Evolutionary conservation across 2,329 filamentous ascomycete species (phyloP).

Genomic region (Colletotrichum tropicale): DNA sequence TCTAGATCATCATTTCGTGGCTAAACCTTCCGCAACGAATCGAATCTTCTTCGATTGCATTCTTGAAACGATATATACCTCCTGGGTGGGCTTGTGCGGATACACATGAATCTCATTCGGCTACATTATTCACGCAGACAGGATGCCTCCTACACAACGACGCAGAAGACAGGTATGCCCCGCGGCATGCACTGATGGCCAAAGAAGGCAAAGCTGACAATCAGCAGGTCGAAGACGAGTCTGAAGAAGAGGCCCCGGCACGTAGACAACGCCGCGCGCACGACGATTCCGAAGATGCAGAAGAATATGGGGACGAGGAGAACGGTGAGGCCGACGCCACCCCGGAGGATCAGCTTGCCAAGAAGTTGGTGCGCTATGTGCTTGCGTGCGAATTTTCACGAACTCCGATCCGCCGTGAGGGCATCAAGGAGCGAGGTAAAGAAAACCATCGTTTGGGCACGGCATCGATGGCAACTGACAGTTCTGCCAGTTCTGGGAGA

Average conservation of each 20-base stretch:
- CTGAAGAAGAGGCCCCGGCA: constrained; percentile 33
- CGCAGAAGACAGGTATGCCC: constrained; percentile 35
- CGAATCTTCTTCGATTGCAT: not conserved
- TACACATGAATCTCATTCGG: not conserved
- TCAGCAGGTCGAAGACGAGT: constrained; percentile 30
- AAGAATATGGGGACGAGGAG: constrained; percentile 42
- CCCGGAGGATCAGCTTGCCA: constrained; percentile 58
- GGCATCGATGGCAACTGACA: not conserved
- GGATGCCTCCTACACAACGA: constrained; percentile 36
- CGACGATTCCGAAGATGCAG: constrained; percentile 33
- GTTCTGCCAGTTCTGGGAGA: constrained; percentile 69
- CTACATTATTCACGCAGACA: not conserved
- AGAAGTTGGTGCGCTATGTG: constrained; percentile 72
- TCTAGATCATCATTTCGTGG: not conserved
- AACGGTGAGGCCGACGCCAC: constrained; percentile 37
- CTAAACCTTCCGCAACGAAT: not conserved
- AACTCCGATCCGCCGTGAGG: constrained; percentile 63
- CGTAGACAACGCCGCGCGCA: constrained; percentile 34
- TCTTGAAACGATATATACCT: not conserved
- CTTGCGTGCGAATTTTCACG: constrained; percentile 70
- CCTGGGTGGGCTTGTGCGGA: not conserved
- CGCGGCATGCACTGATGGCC: not conserved
- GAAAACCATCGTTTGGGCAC: not conserved
- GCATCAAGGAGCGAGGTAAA: constrained; percentile 67
- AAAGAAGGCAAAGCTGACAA: not conserved